Evolutionary conservation across 352 stramenopile species (phyloP).

Genomic region (Globisporangium yorkense): DNA sequence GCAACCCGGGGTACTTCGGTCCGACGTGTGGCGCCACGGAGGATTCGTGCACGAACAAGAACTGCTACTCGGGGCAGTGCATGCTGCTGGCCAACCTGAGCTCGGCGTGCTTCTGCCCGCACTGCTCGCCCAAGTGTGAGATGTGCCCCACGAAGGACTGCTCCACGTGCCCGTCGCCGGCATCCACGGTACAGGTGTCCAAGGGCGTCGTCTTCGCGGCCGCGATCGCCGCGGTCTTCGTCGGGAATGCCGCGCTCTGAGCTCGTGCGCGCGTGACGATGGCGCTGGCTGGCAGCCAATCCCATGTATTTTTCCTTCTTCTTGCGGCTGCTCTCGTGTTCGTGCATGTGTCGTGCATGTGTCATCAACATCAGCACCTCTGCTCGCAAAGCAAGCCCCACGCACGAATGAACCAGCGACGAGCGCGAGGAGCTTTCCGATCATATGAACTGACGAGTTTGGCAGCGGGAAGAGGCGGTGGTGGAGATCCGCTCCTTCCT

Average conservation of each 20-base stretch:
- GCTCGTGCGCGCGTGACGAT: not conserved
- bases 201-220: conserved; percentile 14
- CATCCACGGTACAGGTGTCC: conserved; percentile 8
- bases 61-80: conserved; percentile 15
- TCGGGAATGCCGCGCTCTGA: conserved; percentile 15
- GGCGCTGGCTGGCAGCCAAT: not conserved
- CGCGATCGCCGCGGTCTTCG: conserved; percentile 7
- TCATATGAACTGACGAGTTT: too few species aligned
- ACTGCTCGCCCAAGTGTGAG: conserved; percentile 12
- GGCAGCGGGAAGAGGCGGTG: too few species aligned
- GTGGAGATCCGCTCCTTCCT: too few species aligned
- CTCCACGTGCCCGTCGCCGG: conserved; percentile 15
- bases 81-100: conserved; percentile 15
- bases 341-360: not conserved
- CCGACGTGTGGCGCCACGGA: conserved; percentile 22
- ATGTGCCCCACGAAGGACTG: conserved; percentile 19
- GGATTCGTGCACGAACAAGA: conserved; percentile 22
- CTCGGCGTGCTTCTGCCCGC: conserved; percentile 19
- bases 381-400: too few species aligned
- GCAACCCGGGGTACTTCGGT: conserved; percentile 24
- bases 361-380: too few species aligned
- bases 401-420: too few species aligned
- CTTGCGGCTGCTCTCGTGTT: not conserved
- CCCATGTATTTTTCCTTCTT: not conserved
- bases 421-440: too few species aligned